Base-by-base conservation (phyloP, 2,329 filamentous ascomycete species). In the Diaporthe sp. region DNA sequence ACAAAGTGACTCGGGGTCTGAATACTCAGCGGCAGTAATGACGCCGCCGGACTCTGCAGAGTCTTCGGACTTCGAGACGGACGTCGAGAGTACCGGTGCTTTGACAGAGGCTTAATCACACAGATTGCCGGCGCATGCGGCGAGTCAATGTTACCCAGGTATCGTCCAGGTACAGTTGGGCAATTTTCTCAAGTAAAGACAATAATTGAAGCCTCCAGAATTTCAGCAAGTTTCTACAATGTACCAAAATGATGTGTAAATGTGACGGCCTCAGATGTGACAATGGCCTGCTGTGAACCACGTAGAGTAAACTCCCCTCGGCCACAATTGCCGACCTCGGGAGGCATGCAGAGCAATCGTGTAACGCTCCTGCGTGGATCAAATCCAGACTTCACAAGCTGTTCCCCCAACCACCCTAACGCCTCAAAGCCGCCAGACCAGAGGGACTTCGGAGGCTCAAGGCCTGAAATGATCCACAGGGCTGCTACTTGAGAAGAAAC, bases 221-320 rank as follows among this genome's bases (percentile, higher is more conserved):
- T 37, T 39, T 59, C 13, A 37, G 1, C 5, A 7, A 3, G 7
- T 3, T 25, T 13, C 22, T n/a, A 3, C 0, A 9, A 19, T 0
- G 39, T 25, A 13, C 19, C 35, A 2, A 15, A 58, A 7, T n/a
- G 2, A 35, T 6, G 30, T 13, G 2, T 5, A 6, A 12, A 37
- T 15, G 30, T 37, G 19, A 13, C 13, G 30, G 22, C 22, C n/a
- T 6, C 12, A n/a, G 22, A 30, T 47, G 22, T 44, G 17, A 44
- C 9, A 17, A 22, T 63, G 7, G 6, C n/a, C 56, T 22, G 58
- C 17, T 15, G 25, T 30, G 19, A 63, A 30, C 22, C 9, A 12
- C 22, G 1, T n/a, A 1, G 22, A 44, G 12, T n/a, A 50, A n/a
- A 25, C 47, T 7, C 8, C 10, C 9, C 4, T 4, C 47, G 8